Conservation (phyloP, 148 eudicot species). For the Diospyros lotus region DNA sequence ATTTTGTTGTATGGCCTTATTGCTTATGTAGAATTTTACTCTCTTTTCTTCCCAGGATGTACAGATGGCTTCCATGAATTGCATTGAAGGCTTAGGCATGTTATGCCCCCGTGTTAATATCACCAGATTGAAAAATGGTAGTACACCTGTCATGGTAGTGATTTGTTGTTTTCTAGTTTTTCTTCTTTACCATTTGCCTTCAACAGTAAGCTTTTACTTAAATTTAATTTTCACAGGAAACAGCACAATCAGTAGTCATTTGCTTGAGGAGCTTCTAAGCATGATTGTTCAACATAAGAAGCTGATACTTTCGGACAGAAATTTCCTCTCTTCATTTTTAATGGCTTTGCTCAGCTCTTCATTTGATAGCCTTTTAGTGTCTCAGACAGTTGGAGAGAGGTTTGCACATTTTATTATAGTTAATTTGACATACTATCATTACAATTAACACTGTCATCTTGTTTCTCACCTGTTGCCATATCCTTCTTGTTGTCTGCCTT, state of each 20-base stretch:
- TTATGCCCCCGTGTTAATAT: constrained; percentile 46
- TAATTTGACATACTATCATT: background rate
- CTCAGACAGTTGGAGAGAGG: constrained; percentile 48
- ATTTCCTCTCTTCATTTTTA: constrained; percentile 56
- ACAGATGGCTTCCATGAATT: constrained; percentile 70
- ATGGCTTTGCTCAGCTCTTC: constrained; percentile 59
- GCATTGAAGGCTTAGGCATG: constrained; percentile 59
- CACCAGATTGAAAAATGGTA: constrained; percentile 51
- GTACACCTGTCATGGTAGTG: background rate
- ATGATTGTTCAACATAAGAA: constrained; percentile 74
- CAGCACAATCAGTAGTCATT: constrained; percentile 43
- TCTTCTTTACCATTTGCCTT: background rate
- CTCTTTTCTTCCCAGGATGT: constrained; percentile 34
- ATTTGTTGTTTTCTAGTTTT: constrained; percentile 4
- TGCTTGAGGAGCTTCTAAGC: constrained; percentile 56
- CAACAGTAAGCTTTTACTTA: background rate
- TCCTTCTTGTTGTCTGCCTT: constrained; percentile 1
- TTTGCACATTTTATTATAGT: constrained; percentile 7
- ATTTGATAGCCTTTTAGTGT: constrained; percentile 51
- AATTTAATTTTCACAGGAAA: constrained; percentile 34
- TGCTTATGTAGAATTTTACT: constrained; percentile 6
- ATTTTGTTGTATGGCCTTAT: background rate
- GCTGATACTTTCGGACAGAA: constrained; percentile 66
- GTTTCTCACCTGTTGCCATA: background rate
- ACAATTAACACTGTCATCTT: background rate